These are phyloP conservation scores for Vaccinium myrtillus DNA, from an alignment of 148 eudicot genomes.

Conservation along the genomic window DNA sequence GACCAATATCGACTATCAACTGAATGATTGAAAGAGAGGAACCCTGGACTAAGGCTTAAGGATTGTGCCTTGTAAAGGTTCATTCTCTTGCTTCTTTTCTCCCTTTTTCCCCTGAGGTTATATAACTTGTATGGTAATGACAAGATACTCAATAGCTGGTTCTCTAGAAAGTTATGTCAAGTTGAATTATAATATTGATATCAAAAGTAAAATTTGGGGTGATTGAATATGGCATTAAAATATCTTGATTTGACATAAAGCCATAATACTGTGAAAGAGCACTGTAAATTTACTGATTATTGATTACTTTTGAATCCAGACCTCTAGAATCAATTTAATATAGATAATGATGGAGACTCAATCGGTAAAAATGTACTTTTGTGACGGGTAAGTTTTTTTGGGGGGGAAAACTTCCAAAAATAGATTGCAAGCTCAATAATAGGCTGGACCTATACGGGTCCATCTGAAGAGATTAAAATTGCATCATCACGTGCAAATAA, in stretches of 20 bases:
- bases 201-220: neutral
- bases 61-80: slow-evolving; percentile 4
- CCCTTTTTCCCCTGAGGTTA: neutral
- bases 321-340: neutral
- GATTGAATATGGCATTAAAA: neutral
- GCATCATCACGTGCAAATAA: neutral
- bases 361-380: neutral
- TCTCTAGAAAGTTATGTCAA: neutral
- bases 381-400: neutral
- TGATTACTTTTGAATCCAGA: neutral
- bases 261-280: neutral
- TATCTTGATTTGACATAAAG: neutral
- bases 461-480: neutral
- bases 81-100: slow-evolving; percentile 5
- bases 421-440: neutral
- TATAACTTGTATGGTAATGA: neutral
- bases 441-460: neutral
- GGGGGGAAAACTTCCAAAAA: neutral
- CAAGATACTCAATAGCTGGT: neutral
- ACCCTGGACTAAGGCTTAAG: neutral
- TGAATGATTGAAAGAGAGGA: neutral
- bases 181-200: neutral
- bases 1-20: neutral
- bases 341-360: neutral
- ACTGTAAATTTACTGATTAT: neutral